Base-by-base conservation (phyloP, 331 rosid species). In the Spiraea crenata region DNA sequence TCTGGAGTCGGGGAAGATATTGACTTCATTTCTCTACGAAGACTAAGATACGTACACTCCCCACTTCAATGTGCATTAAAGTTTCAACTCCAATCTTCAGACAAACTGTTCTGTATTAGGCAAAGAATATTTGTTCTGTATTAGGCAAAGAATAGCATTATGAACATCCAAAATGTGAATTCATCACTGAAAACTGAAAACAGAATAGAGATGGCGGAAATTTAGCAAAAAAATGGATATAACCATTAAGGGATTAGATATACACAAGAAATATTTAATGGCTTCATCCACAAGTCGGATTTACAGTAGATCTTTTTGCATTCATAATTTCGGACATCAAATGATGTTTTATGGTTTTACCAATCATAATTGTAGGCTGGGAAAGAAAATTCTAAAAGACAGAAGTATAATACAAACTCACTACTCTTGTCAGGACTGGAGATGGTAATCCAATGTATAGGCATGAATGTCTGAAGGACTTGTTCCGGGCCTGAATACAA, bases 401-500 rank as follows among this genome's bases (percentile, higher is more conserved):
- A 66, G 38, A 15, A 58, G 19, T 12, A 5, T 10, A 37, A 35
- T 9, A 10, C 31, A 45, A 57, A 44, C 50, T 75, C 73, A 90
- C 98, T 89, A 58, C n/a, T 64, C 70, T 54, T 64, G 77, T 89
- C 86, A 84, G 50, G 81, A 85, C 56, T 74, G 92, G 70, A 93
- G 83, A 76, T 93, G 96, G 74, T 84, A 74, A 76, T 93, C 92
- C 72, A 93, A 83, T 62, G 95, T 86, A 76, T 84, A 93, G 51
- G 99, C 97, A 31, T 69, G 87, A 74, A 88, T 93, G 80, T 93
- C 99, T 9, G 99, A 93, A 60, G 99, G 91, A 85, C 96, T 88
- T 50, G 99, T 87, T 70, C 99, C 99, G 39, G 95, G 97, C 88
- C 99, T 93, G 79, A 64, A 41, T 81, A 86, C 54, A 85, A 75